These are phyloP conservation scores for Fraxinus dipetala DNA, from an alignment of 305 asterid species.

Conservation along the genomic window DNA sequence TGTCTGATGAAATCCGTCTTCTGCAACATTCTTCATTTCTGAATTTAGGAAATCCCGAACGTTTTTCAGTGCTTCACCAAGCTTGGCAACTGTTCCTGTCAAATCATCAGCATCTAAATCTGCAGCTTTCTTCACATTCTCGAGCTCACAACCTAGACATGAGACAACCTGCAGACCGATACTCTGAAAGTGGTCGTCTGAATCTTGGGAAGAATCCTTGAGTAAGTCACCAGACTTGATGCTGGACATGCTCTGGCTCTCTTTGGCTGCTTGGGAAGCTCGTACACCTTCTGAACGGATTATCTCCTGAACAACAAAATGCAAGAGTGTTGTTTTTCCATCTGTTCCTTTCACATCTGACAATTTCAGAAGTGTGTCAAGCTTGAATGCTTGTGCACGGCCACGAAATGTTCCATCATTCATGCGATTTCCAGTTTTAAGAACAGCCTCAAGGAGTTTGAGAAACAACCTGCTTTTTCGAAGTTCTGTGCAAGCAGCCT, in stretches of 20 bases:
- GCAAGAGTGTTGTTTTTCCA: constrained; percentile 82
- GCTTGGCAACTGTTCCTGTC: constrained; percentile 59
- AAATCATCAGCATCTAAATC: constrained; percentile 54
- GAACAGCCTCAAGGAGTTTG: constrained; percentile 91
- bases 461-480: constrained; percentile 73
- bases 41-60: constrained; percentile 48
- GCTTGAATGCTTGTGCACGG: constrained; percentile 89
- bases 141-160: constrained; percentile 54
- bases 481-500: constrained; percentile 85
- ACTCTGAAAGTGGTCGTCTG: constrained; percentile 49
- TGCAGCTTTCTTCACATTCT: constrained; percentile 71
- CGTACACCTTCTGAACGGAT: constrained; percentile 84
- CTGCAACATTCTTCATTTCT: constrained; percentile 47
- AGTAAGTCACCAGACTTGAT: constrained; percentile 54
- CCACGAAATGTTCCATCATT: constrained; percentile 89
- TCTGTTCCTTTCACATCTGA: constrained; percentile 83
- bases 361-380: constrained; percentile 78
- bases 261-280: constrained; percentile 61
- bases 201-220: constrained; percentile 38
- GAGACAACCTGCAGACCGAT: constrained; percentile 71
- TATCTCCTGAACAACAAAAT: constrained; percentile 86
- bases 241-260: constrained; percentile 61
- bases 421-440: constrained; percentile 95
- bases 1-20: constrained; percentile 56
- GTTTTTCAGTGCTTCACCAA: constrained; percentile 47